Evolutionary conservation across 1,284 basidiomycete species (phyloP), one percentile per base, ranked within the genome.

Genomic region (Quambalaria eucalypti): DNA sequence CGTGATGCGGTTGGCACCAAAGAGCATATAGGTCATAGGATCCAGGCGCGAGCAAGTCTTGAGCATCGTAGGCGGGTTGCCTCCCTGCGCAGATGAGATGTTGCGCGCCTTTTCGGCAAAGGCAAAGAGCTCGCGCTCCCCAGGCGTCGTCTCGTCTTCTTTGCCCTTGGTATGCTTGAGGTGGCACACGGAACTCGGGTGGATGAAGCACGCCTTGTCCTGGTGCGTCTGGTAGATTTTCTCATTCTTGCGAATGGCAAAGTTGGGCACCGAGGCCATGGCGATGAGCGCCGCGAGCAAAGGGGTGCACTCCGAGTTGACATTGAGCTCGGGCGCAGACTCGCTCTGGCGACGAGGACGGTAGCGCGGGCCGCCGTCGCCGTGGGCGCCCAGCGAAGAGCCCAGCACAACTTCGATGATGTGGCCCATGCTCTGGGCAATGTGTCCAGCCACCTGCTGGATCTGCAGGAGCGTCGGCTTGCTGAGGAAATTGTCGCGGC

Each of bases 261-360:
- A 95, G 76, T 95, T 93, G n/a, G 92, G 92, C 64, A 91, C 89
- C 0, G 83, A 84, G 0, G 89, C 88, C 52, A 90, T 83, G 2
- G 90, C 84, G 64, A 96, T 87, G 52, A 97, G 79, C 1, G 87
- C 89, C 10, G 87, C 85, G 19, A 95, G 79, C n/a, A 96, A 77
- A 14, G 92, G 87, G 5, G 85, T 76, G 39, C 85, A 88, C 52
- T 87, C 80, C 30, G 82, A 82, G 71, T 96, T 89, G 44, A 53
- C 48, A 54, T 73, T 73, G 51, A 73, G 64, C 48, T 71, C 61
- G 78, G 79, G 70, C 88, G 89, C 46, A 52, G 60, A 57, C 62
- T 67, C 57, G 61, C 67, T 36, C 55, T 67, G 26, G 8, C 62
- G 48, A 2, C 44, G 33, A 14, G 65, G 50, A 42, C 59, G 62